Evolutionary conservation across 139 green algal genomes (phyloP), one percentile per base, ranked within the genome.

Genomic region (Ettlia oleoabundans): DNA sequence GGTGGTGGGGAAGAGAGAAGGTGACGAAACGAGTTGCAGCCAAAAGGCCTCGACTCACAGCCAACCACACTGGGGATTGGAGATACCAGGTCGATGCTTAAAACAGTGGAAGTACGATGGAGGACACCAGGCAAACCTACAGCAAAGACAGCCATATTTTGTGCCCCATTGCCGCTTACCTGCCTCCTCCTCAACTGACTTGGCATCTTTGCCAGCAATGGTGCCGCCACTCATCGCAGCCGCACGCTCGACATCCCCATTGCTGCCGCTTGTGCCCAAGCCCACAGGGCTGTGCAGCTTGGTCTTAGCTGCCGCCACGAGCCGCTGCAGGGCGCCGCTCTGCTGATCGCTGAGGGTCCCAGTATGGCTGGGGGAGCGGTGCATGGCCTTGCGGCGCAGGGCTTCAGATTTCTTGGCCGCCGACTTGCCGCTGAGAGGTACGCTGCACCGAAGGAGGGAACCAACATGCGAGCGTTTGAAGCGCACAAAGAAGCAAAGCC

Each of bases 351-450:
- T 52, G 43, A 84, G 55, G 2, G 21, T 30, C 6, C 28, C 22
- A 4, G 43, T 15, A 28, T 22, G 22, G 26, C 55, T 78, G n/a
- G 13, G 47, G 30, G 65, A 28, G 43, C 76, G 43, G 10, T 43
- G 62, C 42, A 88, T 42, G 5, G 78, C 77, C 64, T 85, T 85
- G 40, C 41, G 24, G 22, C 68, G 67, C 22, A 88, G 62, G 24
- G 76, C 76, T 1, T 47, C 52, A 30, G 32, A 2, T 42, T 82
- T 81, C 28, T 61, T 51, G 0, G 63, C 67, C 21, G 66, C 52
- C n/a, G 40, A 37, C 6, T 47, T 51, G 4, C 55, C 13, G 38
- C 28, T 37, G 41, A 85, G 69, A 18, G 84, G 84, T 53, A 86
- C 84, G 47, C 52, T 73, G 28, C 85, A 35, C 35, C 30, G 33